phyloP scores from a whole-genome alignment of 1,284 basidiomycete genomes.

The Heterobasidion occidentale region DNA sequence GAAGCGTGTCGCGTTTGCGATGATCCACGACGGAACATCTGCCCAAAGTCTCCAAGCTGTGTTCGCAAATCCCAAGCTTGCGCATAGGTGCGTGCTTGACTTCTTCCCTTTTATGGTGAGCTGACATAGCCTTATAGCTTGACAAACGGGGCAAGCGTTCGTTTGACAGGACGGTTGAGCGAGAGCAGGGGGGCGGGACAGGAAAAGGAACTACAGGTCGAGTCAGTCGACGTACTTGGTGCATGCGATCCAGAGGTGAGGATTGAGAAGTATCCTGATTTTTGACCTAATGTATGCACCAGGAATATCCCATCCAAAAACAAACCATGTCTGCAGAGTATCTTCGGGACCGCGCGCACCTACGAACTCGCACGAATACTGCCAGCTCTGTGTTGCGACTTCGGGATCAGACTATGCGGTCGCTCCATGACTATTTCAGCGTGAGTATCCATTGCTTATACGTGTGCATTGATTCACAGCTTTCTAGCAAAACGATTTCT shows the following conservation, averaged over 20 bases:
- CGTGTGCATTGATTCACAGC: slow-evolving; percentile 3
- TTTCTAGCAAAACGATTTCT: slow-evolving; percentile 68
- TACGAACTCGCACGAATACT: slow-evolving; percentile 71
- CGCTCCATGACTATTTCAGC: slow-evolving; percentile 58
- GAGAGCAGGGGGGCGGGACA: slow-evolving; percentile 66
- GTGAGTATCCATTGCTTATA: slow-evolving; percentile 30
- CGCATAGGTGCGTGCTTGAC: slow-evolving; percentile 29
- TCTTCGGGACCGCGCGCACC: slow-evolving; percentile 75
- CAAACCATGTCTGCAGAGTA: slow-evolving; percentile 69
- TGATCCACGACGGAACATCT: slow-evolving; percentile 77
- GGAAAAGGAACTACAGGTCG: slow-evolving; percentile 68
- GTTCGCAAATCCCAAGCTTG: slow-evolving; percentile 37
- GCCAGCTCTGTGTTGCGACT: slow-evolving; percentile 72
- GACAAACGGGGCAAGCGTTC: slow-evolving; percentile 69
- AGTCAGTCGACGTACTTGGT: slow-evolving; percentile 61
- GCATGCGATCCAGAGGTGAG: slow-evolving; percentile 68
- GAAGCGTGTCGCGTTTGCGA: slow-evolving; percentile 81
- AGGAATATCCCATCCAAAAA: slow-evolving; percentile 87
- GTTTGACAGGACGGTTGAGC: slow-evolving; percentile 57
- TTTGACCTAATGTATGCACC: neutral
- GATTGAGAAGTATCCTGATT: neutral
- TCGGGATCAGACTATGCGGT: slow-evolving; percentile 50
- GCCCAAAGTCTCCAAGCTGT: slow-evolving; percentile 72
- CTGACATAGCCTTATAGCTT: too few species aligned
- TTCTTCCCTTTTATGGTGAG: too few species aligned